Evolutionary conservation across 148 eudicot species (phyloP), one percentile per base, ranked within the genome.

Genomic region (Amaranthus hypochondriacus): DNA sequence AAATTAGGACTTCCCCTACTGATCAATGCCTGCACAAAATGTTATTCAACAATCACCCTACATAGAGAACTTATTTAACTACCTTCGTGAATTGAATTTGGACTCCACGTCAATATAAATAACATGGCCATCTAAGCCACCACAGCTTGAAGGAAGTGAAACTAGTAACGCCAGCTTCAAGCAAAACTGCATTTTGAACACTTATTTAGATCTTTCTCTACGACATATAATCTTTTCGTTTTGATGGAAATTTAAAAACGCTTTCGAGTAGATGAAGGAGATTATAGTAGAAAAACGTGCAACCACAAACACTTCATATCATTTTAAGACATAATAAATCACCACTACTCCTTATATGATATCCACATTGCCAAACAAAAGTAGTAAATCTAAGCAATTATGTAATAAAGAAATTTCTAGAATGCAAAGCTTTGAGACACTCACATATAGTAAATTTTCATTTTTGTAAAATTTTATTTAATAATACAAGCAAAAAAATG

Each of bases 11-110:
- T 43, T 7, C 48, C 15, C 44, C 76, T n/a, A 62, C 7, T 50
- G 46, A 52, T 53, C 21, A 12, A 14, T 53, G 1, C 6, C 52
- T 13, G 15, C 48, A 59, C 14, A 61, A 57, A 28, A 28, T 28
- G 39, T 28, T 2, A 28, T 28, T 28, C 39, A 28, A 28, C 39
- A 28, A 2, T 28, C 39, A 28, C 39, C 39, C 39, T 28, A 2
- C 55, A 58, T 9, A 61, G 56, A 69, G 56, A 65, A 11, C 11
- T 18, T 5, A 66, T 56, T 9, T 5, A 63, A 50, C 28, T 85
- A 92, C 98, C 98, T 90, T 85, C 87, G 86, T 71, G 98, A 90
- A 81, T 88, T 90, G 72, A 90, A 90, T 78, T 92, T 92, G 79
- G 93, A 90, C 86, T 92, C 98, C 79, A 89, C 84, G 64, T 92